Conservation (phyloP, 1,284 basidiomycete species). For the Sanguinoderma infundibulare region DNA sequence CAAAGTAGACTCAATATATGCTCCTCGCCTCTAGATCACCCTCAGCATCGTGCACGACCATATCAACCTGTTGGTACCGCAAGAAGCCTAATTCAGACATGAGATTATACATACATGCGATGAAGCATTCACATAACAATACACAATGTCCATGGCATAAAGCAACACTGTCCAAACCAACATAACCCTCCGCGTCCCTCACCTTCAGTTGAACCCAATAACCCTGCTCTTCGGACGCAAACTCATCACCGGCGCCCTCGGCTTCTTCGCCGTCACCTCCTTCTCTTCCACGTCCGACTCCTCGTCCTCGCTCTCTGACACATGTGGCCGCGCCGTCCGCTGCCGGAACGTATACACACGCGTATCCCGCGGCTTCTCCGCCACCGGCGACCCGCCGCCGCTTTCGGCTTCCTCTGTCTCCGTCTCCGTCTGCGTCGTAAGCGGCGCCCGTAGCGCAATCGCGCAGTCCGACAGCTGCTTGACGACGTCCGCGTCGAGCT, state of each 20-base stretch:
- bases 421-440: neutral
- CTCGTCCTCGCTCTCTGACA: constrained; percentile 68
- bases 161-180: constrained; percentile 1
- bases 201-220: constrained; percentile 43
- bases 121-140: constrained; percentile 12
- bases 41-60: neutral
- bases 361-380: constrained; percentile 6
- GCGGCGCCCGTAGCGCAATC: constrained; percentile 20
- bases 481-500: constrained; percentile 66
- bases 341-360: constrained; percentile 14
- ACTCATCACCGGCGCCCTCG: constrained; percentile 49
- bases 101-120: constrained; percentile 3
- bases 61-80: neutral
- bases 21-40: neutral
- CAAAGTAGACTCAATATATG: constrained; percentile 70
- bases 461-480: constrained; percentile 55
- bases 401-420: too few relatives aligned
- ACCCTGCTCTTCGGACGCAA: constrained; percentile 63
- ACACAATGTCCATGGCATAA: constrained; percentile 15
- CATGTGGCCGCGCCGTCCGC: constrained; percentile 34
- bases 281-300: constrained; percentile 50
- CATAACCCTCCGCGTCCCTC: neutral
- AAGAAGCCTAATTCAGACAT: neutral
- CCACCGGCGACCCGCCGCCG: constrained; percentile 1
- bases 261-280: constrained; percentile 49